Conservation (phyloP, 2,329 filamentous ascomycete species). For the Elsinoe fawcettii region DNA sequence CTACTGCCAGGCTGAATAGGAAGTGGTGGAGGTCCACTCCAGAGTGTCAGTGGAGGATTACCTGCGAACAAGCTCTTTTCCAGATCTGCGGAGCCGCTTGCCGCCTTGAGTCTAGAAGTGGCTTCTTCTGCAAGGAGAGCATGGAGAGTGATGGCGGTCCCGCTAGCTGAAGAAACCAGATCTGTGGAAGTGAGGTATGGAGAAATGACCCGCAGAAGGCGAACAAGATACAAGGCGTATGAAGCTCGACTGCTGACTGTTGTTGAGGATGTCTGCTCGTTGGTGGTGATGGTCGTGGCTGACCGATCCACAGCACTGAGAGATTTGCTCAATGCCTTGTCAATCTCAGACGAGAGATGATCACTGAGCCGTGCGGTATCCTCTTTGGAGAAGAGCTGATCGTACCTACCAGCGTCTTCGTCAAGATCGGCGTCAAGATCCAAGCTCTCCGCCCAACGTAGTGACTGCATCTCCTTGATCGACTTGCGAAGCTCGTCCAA, state of each 20-base stretch:
- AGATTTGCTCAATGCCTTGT: constrained; percentile 35
- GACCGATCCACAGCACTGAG: constrained; percentile 26
- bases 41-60: constrained; percentile 59
- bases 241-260: constrained; percentile 23
- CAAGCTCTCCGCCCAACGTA: constrained; percentile 68
- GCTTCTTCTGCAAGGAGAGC: constrained; percentile 50
- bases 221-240: constrained; percentile 55
- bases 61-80: constrained; percentile 15
- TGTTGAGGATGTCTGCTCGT: background rate
- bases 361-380: constrained; percentile 58
- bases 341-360: constrained; percentile 29
- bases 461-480: constrained; percentile 57
- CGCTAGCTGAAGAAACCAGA: background rate
- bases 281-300: background rate
- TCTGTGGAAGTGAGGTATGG: constrained; percentile 48
- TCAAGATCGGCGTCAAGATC: constrained; percentile 54
- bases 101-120: constrained; percentile 23
- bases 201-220: constrained; percentile 67
- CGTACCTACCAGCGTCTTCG: constrained; percentile 43
- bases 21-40: constrained; percentile 69
- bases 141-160: constrained; percentile 51
- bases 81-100: background rate
- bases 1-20: constrained; percentile 72
- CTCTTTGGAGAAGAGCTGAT: constrained; percentile 61
- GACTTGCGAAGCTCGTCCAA: constrained; percentile 59